Evolutionary conservation across 2,329 filamentous ascomycete genomes (phyloP), one percentile per base, ranked within the genome.

Genomic region (Trichoderma sp.): DNA sequence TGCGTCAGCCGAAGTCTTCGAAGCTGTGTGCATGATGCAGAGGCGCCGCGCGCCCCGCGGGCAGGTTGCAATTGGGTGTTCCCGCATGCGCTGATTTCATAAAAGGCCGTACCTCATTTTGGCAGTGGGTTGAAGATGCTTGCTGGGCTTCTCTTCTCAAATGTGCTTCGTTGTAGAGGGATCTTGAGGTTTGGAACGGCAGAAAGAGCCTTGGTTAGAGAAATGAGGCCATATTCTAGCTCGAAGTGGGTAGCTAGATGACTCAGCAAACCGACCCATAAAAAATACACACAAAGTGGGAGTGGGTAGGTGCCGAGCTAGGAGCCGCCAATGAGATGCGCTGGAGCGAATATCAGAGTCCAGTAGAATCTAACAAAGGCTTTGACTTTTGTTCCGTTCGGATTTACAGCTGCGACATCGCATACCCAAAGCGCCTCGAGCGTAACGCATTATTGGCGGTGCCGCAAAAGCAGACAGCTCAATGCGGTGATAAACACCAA

Each of bases 181-280:
- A 74, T 68, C 74, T 71, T 59, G 71, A 66, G 58, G 52, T 64
- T 43, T 46, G 37, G 43, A 28, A 37, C 46, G 30, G 52, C 28
- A 52, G 54, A 59, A 52, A 46, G 66, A 65, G 55, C 39, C 54
- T 75, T 67, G 72, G 74, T 72, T 73, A 76, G 73, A 77, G 76
- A 78, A 77, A 77, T 80, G 79, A 80, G 78, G 77, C 79, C 77
- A 80, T 79, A 79, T 76, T 74, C 72, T 76, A 74, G 75, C 75
- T 73, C 73, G 72, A 71, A 75, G 70, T 65, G 55, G 56, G 69
- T 52, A 64, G 34, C 10, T 58, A 51, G 71, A 78, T 80, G 78
- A 80, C 76, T 80, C 78, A 80, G 78, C 79, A 73, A 39, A 68
- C 69, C 70, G 72, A 18, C 13, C 34, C 34, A 58, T 63, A 26